These are phyloP conservation scores for Vigna radiata DNA, from an alignment of 306 rosid genomes.

Conservation along the genomic window DNA sequence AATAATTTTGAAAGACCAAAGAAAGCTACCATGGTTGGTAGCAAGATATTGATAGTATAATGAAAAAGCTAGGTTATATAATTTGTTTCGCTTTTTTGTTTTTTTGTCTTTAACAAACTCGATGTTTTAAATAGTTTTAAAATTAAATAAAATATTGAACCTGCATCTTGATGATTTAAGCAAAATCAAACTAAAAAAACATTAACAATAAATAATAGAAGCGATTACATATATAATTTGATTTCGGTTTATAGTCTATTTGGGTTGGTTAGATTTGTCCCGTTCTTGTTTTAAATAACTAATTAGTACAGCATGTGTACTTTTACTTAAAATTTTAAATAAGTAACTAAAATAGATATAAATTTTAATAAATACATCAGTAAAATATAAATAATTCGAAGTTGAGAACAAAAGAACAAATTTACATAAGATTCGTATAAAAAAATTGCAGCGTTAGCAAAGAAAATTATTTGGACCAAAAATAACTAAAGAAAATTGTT, in stretches of 20 bases:
- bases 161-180: neutral
- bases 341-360: neutral
- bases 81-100: too few relatives aligned
- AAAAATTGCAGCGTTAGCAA: too few relatives aligned
- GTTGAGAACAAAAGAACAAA: neutral
- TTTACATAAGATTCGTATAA: too few relatives aligned
- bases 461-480: too few relatives aligned
- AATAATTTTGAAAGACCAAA: neutral
- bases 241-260: too few relatives aligned
- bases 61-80: neutral
- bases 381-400: neutral
- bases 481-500: too few relatives aligned
- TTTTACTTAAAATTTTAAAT: neutral
- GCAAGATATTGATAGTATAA: neutral
- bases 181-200: neutral
- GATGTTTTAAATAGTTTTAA: neutral
- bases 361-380: neutral
- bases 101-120: too few relatives aligned
- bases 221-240: neutral
- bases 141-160: neutral
- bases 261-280: too few relatives aligned
- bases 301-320: too few relatives aligned
- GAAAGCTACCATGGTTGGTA: neutral
- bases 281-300: too few relatives aligned
- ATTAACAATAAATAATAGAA: neutral